Conservation (phyloP, 2,329 filamentous ascomycete genomes). For the Thelonectria rubi region DNA sequence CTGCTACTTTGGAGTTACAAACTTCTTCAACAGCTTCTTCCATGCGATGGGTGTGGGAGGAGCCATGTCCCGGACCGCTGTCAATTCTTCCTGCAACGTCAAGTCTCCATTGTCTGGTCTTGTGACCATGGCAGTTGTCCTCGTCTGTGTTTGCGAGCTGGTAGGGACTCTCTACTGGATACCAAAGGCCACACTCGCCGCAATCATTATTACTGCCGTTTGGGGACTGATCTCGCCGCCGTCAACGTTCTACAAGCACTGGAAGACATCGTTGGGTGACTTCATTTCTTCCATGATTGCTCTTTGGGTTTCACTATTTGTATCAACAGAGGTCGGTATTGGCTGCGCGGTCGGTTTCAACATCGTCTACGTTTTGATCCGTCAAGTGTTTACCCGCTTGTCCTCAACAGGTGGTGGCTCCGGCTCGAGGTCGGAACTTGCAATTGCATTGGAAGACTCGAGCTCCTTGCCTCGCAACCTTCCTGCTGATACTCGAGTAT, state of each 20-base stretch:
- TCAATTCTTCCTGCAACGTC: conserved; percentile 72
- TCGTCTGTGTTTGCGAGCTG: conserved; percentile 69
- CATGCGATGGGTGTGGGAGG: conserved; percentile 70
- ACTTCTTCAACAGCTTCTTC: conserved; percentile 72
- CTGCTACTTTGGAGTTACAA: conserved; percentile 68
- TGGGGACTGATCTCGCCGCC: conserved; percentile 68
- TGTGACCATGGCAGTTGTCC: conserved; percentile 68
- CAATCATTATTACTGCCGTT: conserved; percentile 73
- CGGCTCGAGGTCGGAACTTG: conserved; percentile 43
- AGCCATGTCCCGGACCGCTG: conserved; percentile 73
- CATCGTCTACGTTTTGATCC: conserved; percentile 67
- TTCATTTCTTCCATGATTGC: conserved; percentile 71
- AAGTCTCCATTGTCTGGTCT: conserved; percentile 68
- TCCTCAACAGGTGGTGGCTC: conserved; percentile 44
- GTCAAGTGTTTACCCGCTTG: conserved; percentile 62
- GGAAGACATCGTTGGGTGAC: conserved; percentile 71
- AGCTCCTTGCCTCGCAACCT: conserved; percentile 41
- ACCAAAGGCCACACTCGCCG: conserved; percentile 71
- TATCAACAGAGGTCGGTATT: conserved; percentile 68
- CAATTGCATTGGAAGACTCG: conserved; percentile 24
- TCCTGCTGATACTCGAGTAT: conserved; percentile 62
- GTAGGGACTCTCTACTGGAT: conserved; percentile 72
- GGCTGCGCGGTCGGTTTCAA: conserved; percentile 69
- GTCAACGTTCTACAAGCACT: conserved; percentile 69
- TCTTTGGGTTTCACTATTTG: conserved; percentile 71